Percentiles rank a stretch among this genome's conserved stretches.
Evolutionary conservation across 805 yeast species (phyloP).

Genomic region (Grigorovia transvaalensis): DNA sequence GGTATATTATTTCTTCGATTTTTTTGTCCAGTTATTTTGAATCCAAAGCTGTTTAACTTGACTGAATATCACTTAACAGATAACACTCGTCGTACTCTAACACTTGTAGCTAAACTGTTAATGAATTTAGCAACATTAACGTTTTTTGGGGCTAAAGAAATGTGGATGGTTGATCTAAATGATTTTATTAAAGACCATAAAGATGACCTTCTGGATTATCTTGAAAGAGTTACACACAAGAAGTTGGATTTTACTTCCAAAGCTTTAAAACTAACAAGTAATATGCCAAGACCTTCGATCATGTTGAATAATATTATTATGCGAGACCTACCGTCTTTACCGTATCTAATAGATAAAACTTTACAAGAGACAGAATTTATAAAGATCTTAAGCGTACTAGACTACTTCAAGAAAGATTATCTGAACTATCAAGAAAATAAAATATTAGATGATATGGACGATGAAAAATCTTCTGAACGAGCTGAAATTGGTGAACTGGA

Average conservation of each 20-base stretch:
- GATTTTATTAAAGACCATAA: constrained; percentile 48
- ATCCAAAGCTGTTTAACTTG: constrained; percentile 76
- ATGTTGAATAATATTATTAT: constrained; percentile 40
- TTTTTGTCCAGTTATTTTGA: constrained; percentile 83
- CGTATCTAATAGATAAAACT: constrained; percentile 58
- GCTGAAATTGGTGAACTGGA: constrained; percentile 23
- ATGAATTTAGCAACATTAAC: constrained; percentile 72
- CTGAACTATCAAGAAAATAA: constrained; percentile 7
- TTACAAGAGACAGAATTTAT: constrained; percentile 50
- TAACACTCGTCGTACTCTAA: constrained; percentile 62
- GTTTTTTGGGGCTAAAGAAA: constrained; percentile 72
- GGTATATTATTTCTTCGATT: constrained; percentile 78
- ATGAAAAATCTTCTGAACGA: background rate
- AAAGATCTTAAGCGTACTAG: constrained; percentile 14
- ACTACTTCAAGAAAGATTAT: background rate
- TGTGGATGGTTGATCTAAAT: constrained; percentile 65
- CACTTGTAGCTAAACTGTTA: constrained; percentile 68
- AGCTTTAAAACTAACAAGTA: constrained; percentile 44
- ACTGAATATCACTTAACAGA: constrained; percentile 64
- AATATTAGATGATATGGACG: constrained; percentile 2
- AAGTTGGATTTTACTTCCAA: constrained; percentile 56
- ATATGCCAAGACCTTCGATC: constrained; percentile 44
- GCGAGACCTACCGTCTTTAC: constrained; percentile 56
- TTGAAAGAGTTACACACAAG: constrained; percentile 60
- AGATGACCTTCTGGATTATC: constrained; percentile 53